These are phyloP conservation scores for Ceratobasidium sp. DNA, from an alignment of 1,284 basidiomycete species.

Conservation along the genomic window DNA sequence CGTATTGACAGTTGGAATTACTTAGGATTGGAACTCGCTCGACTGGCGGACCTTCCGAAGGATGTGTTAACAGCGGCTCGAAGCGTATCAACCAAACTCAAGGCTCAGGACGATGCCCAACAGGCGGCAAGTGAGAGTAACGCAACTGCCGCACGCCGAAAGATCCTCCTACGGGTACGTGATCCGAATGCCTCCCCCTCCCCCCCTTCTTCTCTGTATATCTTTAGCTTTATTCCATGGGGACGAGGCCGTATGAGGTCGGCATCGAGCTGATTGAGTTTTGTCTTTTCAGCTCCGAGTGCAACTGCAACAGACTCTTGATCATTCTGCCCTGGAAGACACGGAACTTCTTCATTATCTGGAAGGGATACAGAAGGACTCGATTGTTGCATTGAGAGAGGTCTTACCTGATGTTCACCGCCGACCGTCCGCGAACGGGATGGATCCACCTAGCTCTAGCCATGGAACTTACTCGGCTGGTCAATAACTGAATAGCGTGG, in stretches of 20 bases:
- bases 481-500: not conserved
- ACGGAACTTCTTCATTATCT: conserved; percentile 74
- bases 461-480: not conserved
- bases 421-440: not conserved
- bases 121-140: conserved; percentile 72
- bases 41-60: conserved; percentile 82
- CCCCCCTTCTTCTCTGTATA: not conserved
- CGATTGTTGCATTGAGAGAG: conserved; percentile 66
- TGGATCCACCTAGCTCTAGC: conserved; percentile 6
- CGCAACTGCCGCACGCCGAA: conserved; percentile 71
- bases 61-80: conserved; percentile 74
- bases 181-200: not conserved
- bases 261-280: conserved; percentile 42
- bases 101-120: conserved; percentile 70
- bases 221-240: not conserved
- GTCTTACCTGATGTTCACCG: not conserved
- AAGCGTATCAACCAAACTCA: conserved; percentile 72
- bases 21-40: conserved; percentile 84
- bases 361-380: conserved; percentile 74
- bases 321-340: conserved; percentile 77
- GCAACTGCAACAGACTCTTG: conserved; percentile 75
- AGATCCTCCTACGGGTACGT: conserved; percentile 75
- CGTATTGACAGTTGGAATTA: not conserved
- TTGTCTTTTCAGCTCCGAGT: conserved; percentile 69
- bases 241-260: conserved; percentile 51